Percentiles rank a stretch among this genome's conserved stretches.
Conservation (phyloP, 257 asterid genomes). For the Buddleja alternifolia region DNA sequence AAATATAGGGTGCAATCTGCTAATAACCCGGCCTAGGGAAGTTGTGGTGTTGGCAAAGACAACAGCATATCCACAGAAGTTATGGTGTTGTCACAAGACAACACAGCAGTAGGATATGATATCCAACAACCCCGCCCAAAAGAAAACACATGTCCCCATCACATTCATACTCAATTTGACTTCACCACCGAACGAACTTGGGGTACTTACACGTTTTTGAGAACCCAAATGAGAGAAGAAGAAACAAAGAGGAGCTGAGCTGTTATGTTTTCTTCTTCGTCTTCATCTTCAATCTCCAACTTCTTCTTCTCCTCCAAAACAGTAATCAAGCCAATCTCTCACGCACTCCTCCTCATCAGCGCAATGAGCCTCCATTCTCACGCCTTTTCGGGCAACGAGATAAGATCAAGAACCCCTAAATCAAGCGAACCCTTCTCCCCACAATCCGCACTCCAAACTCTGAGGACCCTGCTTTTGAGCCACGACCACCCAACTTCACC, state of each 20-base stretch:
- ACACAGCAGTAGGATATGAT: no score
- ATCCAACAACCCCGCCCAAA: no score
- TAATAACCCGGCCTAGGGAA: no score
- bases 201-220: no score
- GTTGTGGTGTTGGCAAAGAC: no score
- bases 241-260: not conserved
- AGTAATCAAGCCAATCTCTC: conserved; percentile 23
- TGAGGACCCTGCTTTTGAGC: conserved; percentile 56
- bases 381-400: conserved; percentile 82
- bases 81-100: no score
- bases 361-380: conserved; percentile 49
- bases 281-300: conserved; percentile 27
- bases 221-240: no score
- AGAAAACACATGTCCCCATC: no score
- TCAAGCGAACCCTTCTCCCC: conserved; percentile 70
- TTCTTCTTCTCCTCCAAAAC: conserved; percentile 35
- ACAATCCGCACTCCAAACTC: conserved; percentile 71
- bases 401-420: conserved; percentile 63
- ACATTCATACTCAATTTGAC: no score
- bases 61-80: no score
- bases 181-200: no score
- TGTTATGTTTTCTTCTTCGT: conserved; percentile 27
- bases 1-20: no score
- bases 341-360: conserved; percentile 26
- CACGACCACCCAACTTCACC: conserved; percentile 50